Percentiles rank a stretch among this genome's conserved stretches.
phyloP scores from a whole-genome alignment of 495 filamentous ascomycete genomes.

The Talaromyces adpressus region DNA sequence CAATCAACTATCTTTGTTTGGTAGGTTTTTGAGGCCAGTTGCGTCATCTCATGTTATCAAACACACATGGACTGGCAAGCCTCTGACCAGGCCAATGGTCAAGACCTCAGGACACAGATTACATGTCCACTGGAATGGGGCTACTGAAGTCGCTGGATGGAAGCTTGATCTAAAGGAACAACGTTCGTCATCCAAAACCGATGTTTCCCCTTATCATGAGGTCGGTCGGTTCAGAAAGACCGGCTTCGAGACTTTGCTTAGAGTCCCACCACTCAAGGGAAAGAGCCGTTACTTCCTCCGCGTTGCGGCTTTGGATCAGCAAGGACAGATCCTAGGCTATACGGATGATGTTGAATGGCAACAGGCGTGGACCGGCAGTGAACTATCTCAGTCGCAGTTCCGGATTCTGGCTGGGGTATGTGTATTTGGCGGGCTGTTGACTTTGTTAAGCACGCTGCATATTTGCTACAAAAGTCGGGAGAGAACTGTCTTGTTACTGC shows the following conservation, averaged over 20 bases:
- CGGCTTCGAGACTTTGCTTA: slow-evolving; percentile 19
- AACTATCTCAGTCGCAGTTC: slow-evolving; percentile 1
- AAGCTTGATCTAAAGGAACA: slow-evolving; percentile 17
- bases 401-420: neutral
- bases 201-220: slow-evolving; percentile 11
- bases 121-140: slow-evolving; percentile 40
- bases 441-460: slow-evolving; percentile 3
- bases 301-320: slow-evolving; percentile 28
- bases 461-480: neutral
- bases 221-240: slow-evolving; percentile 20
- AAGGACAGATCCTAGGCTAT: slow-evolving; percentile 16
- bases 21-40: neutral
- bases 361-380: neutral
- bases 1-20: slow-evolving; percentile 21
- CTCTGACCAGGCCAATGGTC: slow-evolving; percentile 19
- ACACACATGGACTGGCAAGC: slow-evolving; percentile 24
- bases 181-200: neutral
- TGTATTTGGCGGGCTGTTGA: slow-evolving; percentile 1
- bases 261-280: slow-evolving; percentile 19
- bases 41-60: slow-evolving; percentile 29
- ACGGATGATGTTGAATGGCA: slow-evolving; percentile 14
- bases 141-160: slow-evolving; percentile 34
- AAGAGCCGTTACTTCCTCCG: slow-evolving; percentile 10
- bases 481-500: neutral
- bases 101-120: slow-evolving; percentile 21